Evolutionary conservation across 2,329 filamentous ascomycete species (phyloP).

Genomic region (Graphilbum fragrans): DNA sequence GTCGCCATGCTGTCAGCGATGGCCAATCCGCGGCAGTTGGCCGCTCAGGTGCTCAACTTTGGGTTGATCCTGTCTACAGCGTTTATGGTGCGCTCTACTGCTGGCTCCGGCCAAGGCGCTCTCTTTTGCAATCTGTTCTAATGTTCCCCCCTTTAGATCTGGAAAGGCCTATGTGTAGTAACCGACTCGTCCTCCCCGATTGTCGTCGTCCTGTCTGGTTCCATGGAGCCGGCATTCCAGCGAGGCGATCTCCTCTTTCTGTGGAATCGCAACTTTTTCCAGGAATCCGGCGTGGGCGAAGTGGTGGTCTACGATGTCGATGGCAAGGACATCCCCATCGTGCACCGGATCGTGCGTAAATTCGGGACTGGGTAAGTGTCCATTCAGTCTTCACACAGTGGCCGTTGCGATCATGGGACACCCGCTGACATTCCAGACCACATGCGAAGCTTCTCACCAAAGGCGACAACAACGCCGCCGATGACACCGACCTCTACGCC

Average conservation of each 20-base stretch:
- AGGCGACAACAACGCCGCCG: slow-evolving; percentile 89
- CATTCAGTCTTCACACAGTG: too few relatives aligned
- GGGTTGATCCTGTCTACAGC: slow-evolving; percentile 80
- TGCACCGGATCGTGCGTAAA: slow-evolving; percentile 78
- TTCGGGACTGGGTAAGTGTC: slow-evolving; percentile 43
- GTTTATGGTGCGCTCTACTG: slow-evolving; percentile 57
- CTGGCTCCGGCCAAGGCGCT: not conserved
- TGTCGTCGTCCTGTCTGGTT: slow-evolving; percentile 73
- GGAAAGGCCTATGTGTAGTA: slow-evolving; percentile 75
- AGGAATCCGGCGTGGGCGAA: slow-evolving; percentile 37
- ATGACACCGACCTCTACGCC: slow-evolving; percentile 80
- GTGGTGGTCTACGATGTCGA: slow-evolving; percentile 65
- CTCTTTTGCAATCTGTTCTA: not conserved
- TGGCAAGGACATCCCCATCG: slow-evolving; percentile 94
- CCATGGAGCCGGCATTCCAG: slow-evolving; percentile 75
- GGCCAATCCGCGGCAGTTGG: slow-evolving; percentile 66
- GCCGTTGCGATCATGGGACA: not conserved
- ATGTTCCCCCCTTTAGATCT: too few relatives aligned
- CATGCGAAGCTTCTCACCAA: slow-evolving; percentile 78
- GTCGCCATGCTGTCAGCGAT: slow-evolving; percentile 55
- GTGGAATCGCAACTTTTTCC: slow-evolving; percentile 58
- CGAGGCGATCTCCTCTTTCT: slow-evolving; percentile 64
- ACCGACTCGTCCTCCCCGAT: slow-evolving; percentile 68
- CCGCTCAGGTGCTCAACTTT: slow-evolving; percentile 79
- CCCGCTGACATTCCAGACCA: slow-evolving; percentile 21